A percentile compares a stretch with the other conserved stretches of the same genome.
These are phyloP conservation scores for Neonectria ditissima DNA, from an alignment of 2,329 filamentous ascomycete genomes.

Conservation along the genomic window DNA sequence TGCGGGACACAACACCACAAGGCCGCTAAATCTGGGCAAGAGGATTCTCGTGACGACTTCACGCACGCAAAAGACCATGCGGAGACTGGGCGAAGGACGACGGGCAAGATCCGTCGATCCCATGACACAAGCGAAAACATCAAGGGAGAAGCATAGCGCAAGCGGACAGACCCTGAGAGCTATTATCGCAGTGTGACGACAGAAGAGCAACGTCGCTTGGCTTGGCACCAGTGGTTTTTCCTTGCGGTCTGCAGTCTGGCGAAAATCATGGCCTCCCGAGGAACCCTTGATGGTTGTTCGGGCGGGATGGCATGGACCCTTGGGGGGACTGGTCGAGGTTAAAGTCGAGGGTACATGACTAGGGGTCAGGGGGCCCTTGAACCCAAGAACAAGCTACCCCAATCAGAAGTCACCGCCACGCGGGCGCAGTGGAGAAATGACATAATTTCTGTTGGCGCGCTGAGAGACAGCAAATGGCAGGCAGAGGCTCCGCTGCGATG, in stretches of 20 bases:
- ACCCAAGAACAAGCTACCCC: conserved; percentile 47
- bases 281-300: conserved; percentile 38
- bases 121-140: conserved; percentile 21
- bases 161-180: conserved; percentile 17
- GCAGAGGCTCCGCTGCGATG: conserved; percentile 37
- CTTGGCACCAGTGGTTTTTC: conserved; percentile 36
- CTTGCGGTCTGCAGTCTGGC: conserved; percentile 22
- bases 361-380: conserved; percentile 40
- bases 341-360: conserved; percentile 28
- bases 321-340: conserved; percentile 10
- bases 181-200: conserved; percentile 30
- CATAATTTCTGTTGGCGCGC: conserved; percentile 39
- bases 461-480: conserved; percentile 28
- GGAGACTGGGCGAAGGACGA: conserved; percentile 23
- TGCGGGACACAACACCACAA: conserved; percentile 38
- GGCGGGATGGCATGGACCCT: conserved; percentile 38
- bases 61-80: conserved; percentile 27
- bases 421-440: conserved; percentile 44
- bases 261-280: conserved; percentile 41
- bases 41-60: conserved; percentile 30
- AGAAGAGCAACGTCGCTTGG: conserved; percentile 23
- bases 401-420: conserved; percentile 39
- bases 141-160: conserved; percentile 12
- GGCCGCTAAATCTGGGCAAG: conserved; percentile 23
- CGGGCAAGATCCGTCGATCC: conserved; percentile 12